A percentile compares a stretch with the other conserved stretches of the same genome.
Conservation (phyloP, 2,329 filamentous ascomycete genomes). For the Calonectria multiphialidica region DNA sequence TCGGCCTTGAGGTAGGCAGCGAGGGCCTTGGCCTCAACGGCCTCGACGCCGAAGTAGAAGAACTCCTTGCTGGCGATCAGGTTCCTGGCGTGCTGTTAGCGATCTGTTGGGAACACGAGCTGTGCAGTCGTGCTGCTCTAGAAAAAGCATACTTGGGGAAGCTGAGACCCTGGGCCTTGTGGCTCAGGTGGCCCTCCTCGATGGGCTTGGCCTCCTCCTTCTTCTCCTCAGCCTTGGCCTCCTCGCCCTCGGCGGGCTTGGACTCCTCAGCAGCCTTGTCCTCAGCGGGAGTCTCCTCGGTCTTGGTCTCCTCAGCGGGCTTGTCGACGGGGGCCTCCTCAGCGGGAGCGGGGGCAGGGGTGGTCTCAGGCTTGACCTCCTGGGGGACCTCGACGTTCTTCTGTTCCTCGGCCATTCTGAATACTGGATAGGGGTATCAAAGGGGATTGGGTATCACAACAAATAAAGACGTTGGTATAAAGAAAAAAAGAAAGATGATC, state of each 20-base stretch:
- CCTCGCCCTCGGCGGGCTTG: slow-evolving; percentile 57
- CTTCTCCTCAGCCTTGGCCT: slow-evolving; percentile 56
- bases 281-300: slow-evolving; percentile 48
- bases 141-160: slow-evolving; percentile 84
- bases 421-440: slow-evolving; percentile 53
- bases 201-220: slow-evolving; percentile 74
- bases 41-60: slow-evolving; percentile 86
- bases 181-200: slow-evolving; percentile 86
- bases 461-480: slow-evolving; percentile 57
- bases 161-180: slow-evolving; percentile 87
- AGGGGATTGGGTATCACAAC: slow-evolving; percentile 64
- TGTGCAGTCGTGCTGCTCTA: background rate
- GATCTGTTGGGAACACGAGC: background rate
- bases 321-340: slow-evolving; percentile 52
- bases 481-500: slow-evolving; percentile 53
- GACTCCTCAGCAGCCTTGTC: slow-evolving; percentile 55
- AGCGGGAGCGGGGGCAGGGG: slow-evolving; percentile 50
- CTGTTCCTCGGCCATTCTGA: slow-evolving; percentile 79
- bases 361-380: slow-evolving; percentile 61
- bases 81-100: slow-evolving; percentile 68
- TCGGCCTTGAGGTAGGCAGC: slow-evolving; percentile 85
- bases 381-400: slow-evolving; percentile 74
- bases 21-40: slow-evolving; percentile 81
- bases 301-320: slow-evolving; percentile 53
- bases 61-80: slow-evolving; percentile 92